Evolutionary conservation across 768 basidiomycete species (phyloP).

Genomic region (Chalciporus pseudorubinellus): DNA sequence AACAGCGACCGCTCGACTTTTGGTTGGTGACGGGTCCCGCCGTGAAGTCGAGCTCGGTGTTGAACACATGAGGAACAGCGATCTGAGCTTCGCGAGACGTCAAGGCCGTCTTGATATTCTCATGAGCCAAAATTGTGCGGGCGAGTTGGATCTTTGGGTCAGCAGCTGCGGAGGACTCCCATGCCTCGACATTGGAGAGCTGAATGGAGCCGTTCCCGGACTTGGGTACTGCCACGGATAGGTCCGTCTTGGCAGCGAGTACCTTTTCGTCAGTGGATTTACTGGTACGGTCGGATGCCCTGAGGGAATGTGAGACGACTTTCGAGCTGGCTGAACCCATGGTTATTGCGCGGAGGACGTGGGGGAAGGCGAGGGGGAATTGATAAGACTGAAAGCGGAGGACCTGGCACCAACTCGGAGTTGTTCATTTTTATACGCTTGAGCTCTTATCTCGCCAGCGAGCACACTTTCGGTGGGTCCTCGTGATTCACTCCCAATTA

Average conservation of each 20-base stretch:
- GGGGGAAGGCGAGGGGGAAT: not conserved
- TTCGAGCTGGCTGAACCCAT: constrained; percentile 30
- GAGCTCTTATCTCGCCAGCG: constrained; percentile 15
- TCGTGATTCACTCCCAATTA: not conserved
- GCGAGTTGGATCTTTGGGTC: constrained; percentile 68
- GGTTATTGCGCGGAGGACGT: not conserved
- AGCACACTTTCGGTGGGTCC: constrained; percentile 9
- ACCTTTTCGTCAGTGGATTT: constrained; percentile 28
- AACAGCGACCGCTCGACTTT: constrained; percentile 87
- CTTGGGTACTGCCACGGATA: constrained; percentile 17
- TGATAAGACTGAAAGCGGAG: not conserved
- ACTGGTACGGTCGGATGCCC: constrained; percentile 17
- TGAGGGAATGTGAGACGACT: constrained; percentile 16
- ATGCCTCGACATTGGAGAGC: constrained; percentile 54
- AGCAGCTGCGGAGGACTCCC: constrained; percentile 57
- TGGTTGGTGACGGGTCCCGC: constrained; percentile 84
- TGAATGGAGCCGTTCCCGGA: constrained; percentile 65
- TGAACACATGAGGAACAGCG: constrained; percentile 77
- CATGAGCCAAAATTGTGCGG: constrained; percentile 72
- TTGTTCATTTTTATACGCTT: constrained; percentile 24
- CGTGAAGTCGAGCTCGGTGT: constrained; percentile 75
- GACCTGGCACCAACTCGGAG: constrained; percentile 10
- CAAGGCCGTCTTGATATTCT: constrained; percentile 61
- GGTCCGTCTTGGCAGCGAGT: not conserved
- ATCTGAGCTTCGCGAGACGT: constrained; percentile 60